phyloP scores from a whole-genome alignment of 2,329 filamentous ascomycete genomes.

The Trichoderma citrinoviride region DNA sequence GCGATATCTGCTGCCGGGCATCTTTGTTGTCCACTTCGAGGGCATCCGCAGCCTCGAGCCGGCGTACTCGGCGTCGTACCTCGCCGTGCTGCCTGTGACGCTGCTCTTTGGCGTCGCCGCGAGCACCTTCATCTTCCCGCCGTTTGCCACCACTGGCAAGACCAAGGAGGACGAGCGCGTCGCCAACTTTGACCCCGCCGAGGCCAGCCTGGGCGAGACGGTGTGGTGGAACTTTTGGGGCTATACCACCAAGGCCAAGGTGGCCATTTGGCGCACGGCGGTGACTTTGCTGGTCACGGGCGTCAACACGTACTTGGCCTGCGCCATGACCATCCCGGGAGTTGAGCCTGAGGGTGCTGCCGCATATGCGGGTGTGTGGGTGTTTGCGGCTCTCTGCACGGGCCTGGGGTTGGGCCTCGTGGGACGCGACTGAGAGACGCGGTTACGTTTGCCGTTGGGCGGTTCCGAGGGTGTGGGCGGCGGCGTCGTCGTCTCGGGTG shows the following conservation, averaged over 20 bases:
- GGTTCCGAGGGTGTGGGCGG: not conserved
- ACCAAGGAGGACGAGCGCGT: slow-evolving; percentile 49
- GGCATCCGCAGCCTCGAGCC: slow-evolving; percentile 65
- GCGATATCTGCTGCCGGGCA: slow-evolving; percentile 65
- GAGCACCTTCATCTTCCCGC: slow-evolving; percentile 74
- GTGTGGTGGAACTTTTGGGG: slow-evolving; percentile 72
- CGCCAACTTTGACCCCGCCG: slow-evolving; percentile 59
- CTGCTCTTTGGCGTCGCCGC: slow-evolving; percentile 65
- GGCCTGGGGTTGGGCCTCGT: slow-evolving; percentile 56
- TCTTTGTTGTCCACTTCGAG: slow-evolving; percentile 74
- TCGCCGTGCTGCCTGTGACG: slow-evolving; percentile 59
- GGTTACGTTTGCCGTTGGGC: not conserved
- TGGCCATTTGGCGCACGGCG: slow-evolving; percentile 62
- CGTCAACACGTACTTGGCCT: slow-evolving; percentile 61
- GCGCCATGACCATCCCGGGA: slow-evolving; percentile 64
- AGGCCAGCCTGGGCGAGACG: slow-evolving; percentile 66
- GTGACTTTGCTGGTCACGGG: slow-evolving; percentile 57
- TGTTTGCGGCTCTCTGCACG: slow-evolving; percentile 58
- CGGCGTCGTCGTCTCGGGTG: not conserved
- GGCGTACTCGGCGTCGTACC: slow-evolving; percentile 62
- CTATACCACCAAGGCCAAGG: slow-evolving; percentile 60
- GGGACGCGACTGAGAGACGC: slow-evolving; percentile 39
- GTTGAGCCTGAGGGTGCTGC: slow-evolving; percentile 67
- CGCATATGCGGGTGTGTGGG: slow-evolving; percentile 74
- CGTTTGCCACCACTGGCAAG: slow-evolving; percentile 55